A percentile compares a stretch with the other conserved stretches of the same genome.
These are phyloP conservation scores for Xanthoceras sorbifolium DNA, from an alignment of 345 rosid genomes.

Conservation along the genomic window DNA sequence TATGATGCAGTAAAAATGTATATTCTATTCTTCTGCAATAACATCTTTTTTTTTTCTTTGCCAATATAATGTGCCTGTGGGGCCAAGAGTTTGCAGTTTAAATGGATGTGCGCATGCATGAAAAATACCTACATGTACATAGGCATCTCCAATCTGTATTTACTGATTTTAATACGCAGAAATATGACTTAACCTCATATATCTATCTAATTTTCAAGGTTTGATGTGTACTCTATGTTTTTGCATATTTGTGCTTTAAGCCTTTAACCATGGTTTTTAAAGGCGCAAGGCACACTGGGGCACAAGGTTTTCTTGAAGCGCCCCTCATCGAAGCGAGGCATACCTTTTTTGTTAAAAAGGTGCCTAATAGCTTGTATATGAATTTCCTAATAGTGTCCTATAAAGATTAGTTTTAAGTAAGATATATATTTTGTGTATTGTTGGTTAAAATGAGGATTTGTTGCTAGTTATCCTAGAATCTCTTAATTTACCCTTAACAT, in stretches of 20 bases:
- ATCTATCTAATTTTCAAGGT: not conserved
- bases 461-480: not conserved
- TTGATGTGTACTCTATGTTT: not conserved
- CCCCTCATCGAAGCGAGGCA: too few species aligned
- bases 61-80: not conserved
- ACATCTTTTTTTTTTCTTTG: not conserved
- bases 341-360: too few species aligned
- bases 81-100: slow-evolving; percentile 2
- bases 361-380: too few species aligned
- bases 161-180: not conserved
- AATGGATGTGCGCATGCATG: not conserved
- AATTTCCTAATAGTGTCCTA: not conserved
- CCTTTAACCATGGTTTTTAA: too few species aligned
- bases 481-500: not conserved
- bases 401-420: not conserved
- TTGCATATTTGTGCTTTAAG: not conserved
- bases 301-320: too few species aligned
- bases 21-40: not conserved
- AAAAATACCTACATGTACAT: not conserved
- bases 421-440: not conserved
- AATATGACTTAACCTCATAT: not conserved
- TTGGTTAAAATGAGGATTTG: not conserved
- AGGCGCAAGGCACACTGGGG: too few species aligned
- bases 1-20: not conserved
- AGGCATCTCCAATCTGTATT: not conserved